phyloP scores from a whole-genome alignment of 192 early-diverging fungal genomes.

The Gonapodya prolifera region DNA sequence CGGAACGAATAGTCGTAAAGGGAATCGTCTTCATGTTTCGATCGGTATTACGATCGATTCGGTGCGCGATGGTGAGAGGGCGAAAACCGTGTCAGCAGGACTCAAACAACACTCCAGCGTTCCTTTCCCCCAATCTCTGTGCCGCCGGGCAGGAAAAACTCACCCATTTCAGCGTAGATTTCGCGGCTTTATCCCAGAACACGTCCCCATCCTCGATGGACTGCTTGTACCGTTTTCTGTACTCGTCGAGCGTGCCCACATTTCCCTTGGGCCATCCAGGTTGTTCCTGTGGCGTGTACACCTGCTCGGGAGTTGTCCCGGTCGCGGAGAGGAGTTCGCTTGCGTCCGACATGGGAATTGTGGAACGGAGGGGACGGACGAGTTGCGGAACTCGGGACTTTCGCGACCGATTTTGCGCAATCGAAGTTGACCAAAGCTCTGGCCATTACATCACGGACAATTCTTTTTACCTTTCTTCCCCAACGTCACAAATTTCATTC shows the following conservation, averaged over 20 bases:
- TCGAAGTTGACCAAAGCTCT: too few species aligned
- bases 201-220: conserved; percentile 60
- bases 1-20: not conserved
- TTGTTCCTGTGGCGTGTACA: not conserved
- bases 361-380: too few species aligned
- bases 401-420: too few species aligned
- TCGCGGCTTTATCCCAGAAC: conserved; percentile 79
- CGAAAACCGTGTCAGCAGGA: not conserved
- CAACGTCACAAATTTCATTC: too few species aligned
- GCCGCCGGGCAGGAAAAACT: not conserved
- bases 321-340: too few species aligned
- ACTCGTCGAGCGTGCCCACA: conserved; percentile 36
- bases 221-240: conserved; percentile 67
- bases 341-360: too few species aligned
- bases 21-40: conserved; percentile 22
- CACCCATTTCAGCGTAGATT: conserved; percentile 10
- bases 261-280: not conserved
- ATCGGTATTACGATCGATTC: conserved; percentile 51
- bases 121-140: too few species aligned
- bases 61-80: conserved; percentile 9
- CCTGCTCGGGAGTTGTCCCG: too few species aligned
- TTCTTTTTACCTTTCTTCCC: too few species aligned
- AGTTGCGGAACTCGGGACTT: too few species aligned
- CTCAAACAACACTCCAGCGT: not conserved
- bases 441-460: too few species aligned